phyloP scores from a whole-genome alignment of 306 rosid species.

The Rosa multiflora region DNA sequence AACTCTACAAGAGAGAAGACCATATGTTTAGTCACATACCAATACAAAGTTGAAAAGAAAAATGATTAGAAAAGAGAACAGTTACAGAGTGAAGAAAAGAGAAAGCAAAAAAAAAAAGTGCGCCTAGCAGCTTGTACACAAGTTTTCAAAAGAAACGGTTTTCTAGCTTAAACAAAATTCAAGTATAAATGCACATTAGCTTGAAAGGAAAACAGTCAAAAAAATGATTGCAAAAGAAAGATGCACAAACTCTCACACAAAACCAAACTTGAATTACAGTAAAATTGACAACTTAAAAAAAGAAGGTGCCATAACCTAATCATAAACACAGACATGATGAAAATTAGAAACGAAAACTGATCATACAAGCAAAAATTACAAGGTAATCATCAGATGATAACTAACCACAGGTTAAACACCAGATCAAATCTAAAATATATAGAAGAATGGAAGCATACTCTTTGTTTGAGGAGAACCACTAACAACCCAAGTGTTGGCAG shows the following conservation, averaged over 20 bases:
- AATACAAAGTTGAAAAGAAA: not conserved
- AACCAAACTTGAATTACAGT: not conserved
- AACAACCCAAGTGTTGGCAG: constrained; percentile 99
- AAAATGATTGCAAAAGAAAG: not conserved
- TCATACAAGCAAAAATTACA: not conserved
- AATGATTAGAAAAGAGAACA: not conserved
- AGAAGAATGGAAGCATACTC: constrained; percentile 47
- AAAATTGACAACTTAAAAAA: not conserved
- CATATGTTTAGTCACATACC: constrained; percentile 2
- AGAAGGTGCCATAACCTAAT: not conserved
- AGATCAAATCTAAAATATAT: not conserved
- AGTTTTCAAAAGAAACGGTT: not conserved
- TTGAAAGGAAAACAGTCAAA: too few species aligned
- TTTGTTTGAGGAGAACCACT: constrained; percentile 95
- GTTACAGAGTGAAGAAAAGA: not conserved
- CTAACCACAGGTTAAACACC: not conserved
- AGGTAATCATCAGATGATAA: not conserved
- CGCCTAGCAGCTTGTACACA: not conserved
- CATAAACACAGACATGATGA: not conserved
- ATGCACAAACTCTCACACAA: not conserved
- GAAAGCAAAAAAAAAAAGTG: not conserved
- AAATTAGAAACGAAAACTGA: not conserved
- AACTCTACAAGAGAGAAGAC: constrained; percentile 56
- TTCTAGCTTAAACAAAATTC: not conserved
- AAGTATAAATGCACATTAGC: not conserved